Conservation (phyloP, 805 yeast species). For the Pichia nakasei region DNA sequence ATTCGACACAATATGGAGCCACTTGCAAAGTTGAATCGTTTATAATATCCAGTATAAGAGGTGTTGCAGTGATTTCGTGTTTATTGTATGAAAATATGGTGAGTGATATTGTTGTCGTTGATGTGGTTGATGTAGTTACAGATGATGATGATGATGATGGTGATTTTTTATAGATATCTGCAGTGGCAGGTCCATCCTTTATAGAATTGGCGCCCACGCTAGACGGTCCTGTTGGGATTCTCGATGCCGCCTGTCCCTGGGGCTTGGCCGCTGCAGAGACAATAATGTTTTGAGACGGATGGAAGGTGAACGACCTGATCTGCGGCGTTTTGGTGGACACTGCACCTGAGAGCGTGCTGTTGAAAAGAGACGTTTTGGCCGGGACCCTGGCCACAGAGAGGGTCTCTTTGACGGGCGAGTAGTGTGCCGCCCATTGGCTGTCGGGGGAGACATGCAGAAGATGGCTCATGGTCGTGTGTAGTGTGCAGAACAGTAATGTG, state of each 20-base stretch:
- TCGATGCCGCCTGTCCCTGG: no score
- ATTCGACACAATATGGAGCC: conserved; percentile 8
- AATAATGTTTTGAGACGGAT: no score
- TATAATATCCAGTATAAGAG: not conserved
- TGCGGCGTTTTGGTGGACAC: not conserved
- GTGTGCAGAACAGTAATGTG: no score
- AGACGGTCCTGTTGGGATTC: no score
- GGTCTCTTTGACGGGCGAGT: conserved; percentile 2
- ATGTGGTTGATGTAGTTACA: no score
- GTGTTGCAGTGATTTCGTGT: not conserved
- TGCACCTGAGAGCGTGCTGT: not conserved
- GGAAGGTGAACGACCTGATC: no score
- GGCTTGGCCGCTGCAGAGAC: no score
- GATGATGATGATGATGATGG: no score
- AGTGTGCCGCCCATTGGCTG: conserved; percentile 3
- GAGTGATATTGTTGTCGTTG: not conserved
- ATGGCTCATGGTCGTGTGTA: not conserved
- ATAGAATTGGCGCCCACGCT: no score
- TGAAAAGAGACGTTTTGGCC: not conserved
- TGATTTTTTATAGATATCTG: not conserved
- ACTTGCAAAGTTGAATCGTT: not conserved
- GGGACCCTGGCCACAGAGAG: conserved; percentile 1
- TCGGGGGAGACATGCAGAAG: not conserved
- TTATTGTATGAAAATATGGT: not conserved
- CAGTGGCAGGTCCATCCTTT: no score